Evolutionary conservation across 2,329 filamentous ascomycete genomes (phyloP).

Genomic region (Alternaria gaisen): DNA sequence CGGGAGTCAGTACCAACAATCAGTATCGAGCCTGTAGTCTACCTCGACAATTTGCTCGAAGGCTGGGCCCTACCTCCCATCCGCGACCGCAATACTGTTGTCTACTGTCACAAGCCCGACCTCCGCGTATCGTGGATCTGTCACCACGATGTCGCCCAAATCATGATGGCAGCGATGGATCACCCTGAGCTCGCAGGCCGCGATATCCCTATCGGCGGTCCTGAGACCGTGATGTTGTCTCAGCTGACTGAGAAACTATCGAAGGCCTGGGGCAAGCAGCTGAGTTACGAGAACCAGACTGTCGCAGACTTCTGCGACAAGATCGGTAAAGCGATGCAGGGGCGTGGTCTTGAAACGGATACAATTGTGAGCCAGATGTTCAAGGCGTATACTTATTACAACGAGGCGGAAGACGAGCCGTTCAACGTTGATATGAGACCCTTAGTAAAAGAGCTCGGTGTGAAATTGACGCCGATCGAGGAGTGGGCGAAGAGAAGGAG

Average conservation of each 20-base stretch:
- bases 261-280: constrained; percentile 42
- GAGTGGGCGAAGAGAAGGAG: constrained; percentile 47
- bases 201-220: constrained; percentile 49
- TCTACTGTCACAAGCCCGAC: constrained; percentile 53
- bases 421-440: constrained; percentile 52
- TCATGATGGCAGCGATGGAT: constrained; percentile 50
- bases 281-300: constrained; percentile 47
- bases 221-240: constrained; percentile 46
- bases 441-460: constrained; percentile 45
- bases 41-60: constrained; percentile 53
- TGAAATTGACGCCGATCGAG: constrained; percentile 47
- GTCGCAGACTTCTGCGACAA: constrained; percentile 39
- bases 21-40: constrained; percentile 52
- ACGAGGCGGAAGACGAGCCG: constrained; percentile 50
- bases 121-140: constrained; percentile 54
- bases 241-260: constrained; percentile 48
- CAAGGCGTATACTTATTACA: constrained; percentile 54
- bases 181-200: constrained; percentile 47
- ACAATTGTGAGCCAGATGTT: constrained; percentile 52
- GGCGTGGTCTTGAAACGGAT: constrained; percentile 49
- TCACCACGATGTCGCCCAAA: constrained; percentile 51
- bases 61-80: constrained; percentile 52
- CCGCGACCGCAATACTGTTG: constrained; percentile 45
- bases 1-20: constrained; percentile 44
- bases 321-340: constrained; percentile 45